Percentiles rank a stretch among this genome's conserved stretches.
phyloP scores from a whole-genome alignment of 2,329 filamentous ascomycete genomes.

The Ophiognomonia clavigignenti-juglandacearum region DNA sequence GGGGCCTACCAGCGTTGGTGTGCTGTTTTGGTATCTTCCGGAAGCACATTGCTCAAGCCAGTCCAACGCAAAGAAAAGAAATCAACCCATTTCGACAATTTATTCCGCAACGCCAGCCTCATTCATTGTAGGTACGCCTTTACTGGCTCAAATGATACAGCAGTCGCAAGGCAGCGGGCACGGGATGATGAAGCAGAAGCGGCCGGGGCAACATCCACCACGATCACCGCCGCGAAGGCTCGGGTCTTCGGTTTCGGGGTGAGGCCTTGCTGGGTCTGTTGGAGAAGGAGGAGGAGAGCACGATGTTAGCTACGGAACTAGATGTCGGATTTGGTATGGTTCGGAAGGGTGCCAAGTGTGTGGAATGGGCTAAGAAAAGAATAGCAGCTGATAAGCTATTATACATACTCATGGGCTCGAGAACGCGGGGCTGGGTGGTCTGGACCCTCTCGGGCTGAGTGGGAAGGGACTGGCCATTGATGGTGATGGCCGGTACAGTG shows the following conservation, averaged over 20 bases:
- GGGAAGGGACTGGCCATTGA: conserved; percentile 12
- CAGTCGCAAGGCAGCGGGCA: conserved; percentile 34
- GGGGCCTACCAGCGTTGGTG: background rate
- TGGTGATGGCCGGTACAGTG: conserved; percentile 4
- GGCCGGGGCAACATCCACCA: conserved; percentile 27
- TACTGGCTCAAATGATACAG: conserved; percentile 26
- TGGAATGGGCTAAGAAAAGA: too few species aligned
- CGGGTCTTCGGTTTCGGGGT: conserved; percentile 20
- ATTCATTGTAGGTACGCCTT: background rate
- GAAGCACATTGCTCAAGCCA: background rate
- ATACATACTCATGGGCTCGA: conserved; percentile 14
- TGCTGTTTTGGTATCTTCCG: background rate
- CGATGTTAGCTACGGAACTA: background rate
- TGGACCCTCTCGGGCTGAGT: conserved; percentile 4
- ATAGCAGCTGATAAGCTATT: too few species aligned
- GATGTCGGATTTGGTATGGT: too few species aligned
- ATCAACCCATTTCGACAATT: background rate
- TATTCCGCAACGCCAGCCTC: conserved; percentile 3
- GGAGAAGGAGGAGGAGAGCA: background rate
- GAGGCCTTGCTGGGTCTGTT: conserved; percentile 24
- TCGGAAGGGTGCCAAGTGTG: too few species aligned
- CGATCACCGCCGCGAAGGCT: conserved; percentile 24
- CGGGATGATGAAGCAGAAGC: conserved; percentile 35
- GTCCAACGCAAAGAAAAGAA: background rate
- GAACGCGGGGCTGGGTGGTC: conserved; percentile 4